These are phyloP conservation scores for Rostrohypoxylon terebratum DNA, from an alignment of 495 filamentous ascomycete species.

Conservation along the genomic window DNA sequence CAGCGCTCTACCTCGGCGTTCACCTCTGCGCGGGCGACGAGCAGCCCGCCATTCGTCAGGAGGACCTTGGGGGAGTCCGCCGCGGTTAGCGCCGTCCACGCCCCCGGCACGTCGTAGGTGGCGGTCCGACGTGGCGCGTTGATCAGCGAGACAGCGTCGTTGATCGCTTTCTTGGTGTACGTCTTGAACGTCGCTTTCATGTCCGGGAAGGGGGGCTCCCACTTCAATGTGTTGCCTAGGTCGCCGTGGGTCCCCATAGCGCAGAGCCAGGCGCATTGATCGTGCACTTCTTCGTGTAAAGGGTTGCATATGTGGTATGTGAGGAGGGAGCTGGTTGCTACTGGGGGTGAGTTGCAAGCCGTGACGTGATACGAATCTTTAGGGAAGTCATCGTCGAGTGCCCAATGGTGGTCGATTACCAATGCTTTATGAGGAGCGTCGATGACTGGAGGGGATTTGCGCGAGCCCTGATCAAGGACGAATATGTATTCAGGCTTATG, in stretches of 20 bases:
- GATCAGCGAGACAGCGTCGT: slow-evolving; percentile 65
- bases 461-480: slow-evolving; percentile 70
- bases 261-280: slow-evolving; percentile 64
- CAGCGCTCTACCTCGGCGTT: slow-evolving; percentile 66
- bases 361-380: slow-evolving; percentile 60
- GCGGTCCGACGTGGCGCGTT: slow-evolving; percentile 69
- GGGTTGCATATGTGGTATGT: slow-evolving; percentile 67
- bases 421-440: slow-evolving; percentile 55
- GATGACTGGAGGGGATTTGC: slow-evolving; percentile 61
- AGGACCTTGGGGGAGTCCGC: slow-evolving; percentile 57
- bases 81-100: slow-evolving; percentile 64
- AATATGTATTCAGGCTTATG: slow-evolving; percentile 65
- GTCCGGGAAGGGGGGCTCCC: slow-evolving; percentile 69
- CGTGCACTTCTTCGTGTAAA: slow-evolving; percentile 58
- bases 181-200: slow-evolving; percentile 66
- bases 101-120: slow-evolving; percentile 63
- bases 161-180: slow-evolving; percentile 67
- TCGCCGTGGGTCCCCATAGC: slow-evolving; percentile 71
- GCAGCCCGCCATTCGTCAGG: slow-evolving; percentile 56
- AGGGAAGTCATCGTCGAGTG: slow-evolving; percentile 64
- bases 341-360: slow-evolving; percentile 67
- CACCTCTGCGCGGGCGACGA: slow-evolving; percentile 62
- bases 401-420: slow-evolving; percentile 70
- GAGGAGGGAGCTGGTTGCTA: slow-evolving; percentile 67
- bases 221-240: slow-evolving; percentile 67